phyloP scores from a whole-genome alignment of 2,329 filamentous ascomycete genomes.

The Uncinocarpus reesii region DNA sequence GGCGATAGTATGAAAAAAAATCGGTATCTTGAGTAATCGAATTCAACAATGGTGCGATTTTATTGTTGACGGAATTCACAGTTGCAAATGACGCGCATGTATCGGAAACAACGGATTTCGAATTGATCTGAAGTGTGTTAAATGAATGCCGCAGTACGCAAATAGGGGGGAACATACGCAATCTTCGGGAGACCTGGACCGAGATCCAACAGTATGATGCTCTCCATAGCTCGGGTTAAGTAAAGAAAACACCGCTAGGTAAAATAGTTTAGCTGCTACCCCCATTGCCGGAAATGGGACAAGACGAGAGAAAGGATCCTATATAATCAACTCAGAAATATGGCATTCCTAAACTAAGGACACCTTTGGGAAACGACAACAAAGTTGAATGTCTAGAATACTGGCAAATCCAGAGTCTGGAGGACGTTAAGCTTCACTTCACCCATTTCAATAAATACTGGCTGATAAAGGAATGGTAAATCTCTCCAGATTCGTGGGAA shows the following conservation, averaged over 20 bases:
- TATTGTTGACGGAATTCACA: constrained; percentile 71
- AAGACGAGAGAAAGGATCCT: too few relatives aligned
- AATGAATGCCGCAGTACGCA: too few relatives aligned
- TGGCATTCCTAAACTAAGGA: too few relatives aligned
- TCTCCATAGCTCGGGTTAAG: constrained; percentile 41
- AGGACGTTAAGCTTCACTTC: too few relatives aligned
- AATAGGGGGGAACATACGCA: background rate
- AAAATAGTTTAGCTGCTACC: constrained; percentile 47
- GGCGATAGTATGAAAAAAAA: constrained; percentile 94
- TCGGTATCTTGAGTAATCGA: constrained; percentile 79
- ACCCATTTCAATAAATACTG: too few relatives aligned
- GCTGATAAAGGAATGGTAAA: too few relatives aligned
- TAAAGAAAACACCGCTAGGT: constrained; percentile 52
- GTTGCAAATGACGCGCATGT: constrained; percentile 89
- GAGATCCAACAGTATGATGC: constrained; percentile 59
- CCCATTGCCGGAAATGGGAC: constrained; percentile 35
- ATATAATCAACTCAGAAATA: too few relatives aligned
- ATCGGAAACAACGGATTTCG: constrained; percentile 79
- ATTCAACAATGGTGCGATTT: constrained; percentile 64
- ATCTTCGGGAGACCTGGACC: constrained; percentile 48
- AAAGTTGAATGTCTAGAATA: too few relatives aligned
- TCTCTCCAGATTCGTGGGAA: background rate
- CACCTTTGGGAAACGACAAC: too few relatives aligned
- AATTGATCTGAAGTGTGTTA: constrained; percentile 58
- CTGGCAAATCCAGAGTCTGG: too few relatives aligned